These are phyloP conservation scores for Leptographium flavum DNA, from an alignment of 2,329 filamentous ascomycete species.

Conservation along the genomic window DNA sequence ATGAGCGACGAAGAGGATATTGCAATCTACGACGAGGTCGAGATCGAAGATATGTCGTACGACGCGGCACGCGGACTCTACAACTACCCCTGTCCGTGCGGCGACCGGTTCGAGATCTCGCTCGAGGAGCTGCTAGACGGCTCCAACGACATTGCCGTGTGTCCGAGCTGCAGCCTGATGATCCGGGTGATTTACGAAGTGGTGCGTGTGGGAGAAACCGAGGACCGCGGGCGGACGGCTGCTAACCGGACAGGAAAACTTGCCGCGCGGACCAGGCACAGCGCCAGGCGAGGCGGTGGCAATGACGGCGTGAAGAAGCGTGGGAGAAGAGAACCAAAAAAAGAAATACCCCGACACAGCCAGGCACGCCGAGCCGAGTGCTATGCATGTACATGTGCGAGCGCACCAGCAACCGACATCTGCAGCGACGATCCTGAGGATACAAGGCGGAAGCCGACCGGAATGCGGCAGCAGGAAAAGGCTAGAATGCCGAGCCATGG, in stretches of 20 bases:
- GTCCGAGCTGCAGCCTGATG: slow-evolving; percentile 94
- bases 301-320: neutral
- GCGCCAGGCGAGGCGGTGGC: slow-evolving; percentile 4
- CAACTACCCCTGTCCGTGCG: slow-evolving; percentile 92
- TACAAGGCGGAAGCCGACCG: too few relatives aligned
- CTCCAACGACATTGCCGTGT: slow-evolving; percentile 80
- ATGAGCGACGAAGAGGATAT: slow-evolving; percentile 51
- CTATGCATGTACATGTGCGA: too few relatives aligned
- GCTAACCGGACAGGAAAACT: slow-evolving; percentile 4
- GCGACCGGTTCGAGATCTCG: slow-evolving; percentile 86
- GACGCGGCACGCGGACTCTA: slow-evolving; percentile 74
- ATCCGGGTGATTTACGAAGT: slow-evolving; percentile 86
- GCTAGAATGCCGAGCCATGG: too few relatives aligned
- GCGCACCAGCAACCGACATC: too few relatives aligned
- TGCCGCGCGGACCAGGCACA: slow-evolving; percentile 2
- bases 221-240: too few relatives aligned
- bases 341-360: neutral
- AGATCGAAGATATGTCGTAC: slow-evolving; percentile 97
- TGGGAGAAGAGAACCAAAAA: neutral
- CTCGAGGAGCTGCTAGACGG: slow-evolving; percentile 76
- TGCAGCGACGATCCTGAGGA: too few relatives aligned
- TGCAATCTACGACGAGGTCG: slow-evolving; percentile 90
- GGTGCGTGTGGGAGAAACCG: slow-evolving; percentile 46
- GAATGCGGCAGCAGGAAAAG: too few relatives aligned
- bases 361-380: neutral